Evolutionary conservation across 208 protist genomes (phyloP), one percentile per base, ranked within the genome.

Genomic region (Acanthamoeba lugdunensis): DNA sequence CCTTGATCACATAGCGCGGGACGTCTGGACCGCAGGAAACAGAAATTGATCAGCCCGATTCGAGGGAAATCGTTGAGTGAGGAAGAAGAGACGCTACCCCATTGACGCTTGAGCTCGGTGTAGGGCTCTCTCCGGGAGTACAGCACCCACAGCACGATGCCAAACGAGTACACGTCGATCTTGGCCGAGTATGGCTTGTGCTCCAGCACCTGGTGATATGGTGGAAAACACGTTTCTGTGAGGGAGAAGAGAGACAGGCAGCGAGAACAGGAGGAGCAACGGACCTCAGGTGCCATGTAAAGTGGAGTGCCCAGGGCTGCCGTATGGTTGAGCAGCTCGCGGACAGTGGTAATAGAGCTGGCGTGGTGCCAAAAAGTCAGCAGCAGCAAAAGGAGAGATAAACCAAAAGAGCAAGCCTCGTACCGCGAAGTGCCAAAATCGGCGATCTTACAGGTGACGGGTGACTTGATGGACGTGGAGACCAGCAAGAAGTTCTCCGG

Each of bases 101-200:
- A 92, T 30, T 92, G 87, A 28, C 87, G 87, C 61, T 92, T 92
- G 33, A 92, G 65, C 50, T 92, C 87, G 45, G 87, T 92, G 87
- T 92, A 92, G 45, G 87, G 87, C n/a, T 92, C 87, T 48, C 65
- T 92, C 0, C 87, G 6, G 14, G 87, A 75, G 50, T 92, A 92
- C 61, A 71, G 65, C 21, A 92, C 87, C 87, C 87, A 92, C 23
- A 92, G 87, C 30, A 92, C 45, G 18, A 92, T 33, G 18, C 87
- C 87, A 30, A 92, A 92, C 41, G 63, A 79, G 65, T 92, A 92
- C 28, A 92, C 87, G 50, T 92, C 87, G 58, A 92, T 77, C 48
- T 92, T 92, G 61, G 87, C 87, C 5, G 87, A 92, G 65, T 92
- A 92, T 2, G 87, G 41, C 65, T 92, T 7, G 13, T 92, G 87